phyloP scores from a whole-genome alignment of 2,329 filamentous ascomycete species.

The Monosporascus cannonballus region DNA sequence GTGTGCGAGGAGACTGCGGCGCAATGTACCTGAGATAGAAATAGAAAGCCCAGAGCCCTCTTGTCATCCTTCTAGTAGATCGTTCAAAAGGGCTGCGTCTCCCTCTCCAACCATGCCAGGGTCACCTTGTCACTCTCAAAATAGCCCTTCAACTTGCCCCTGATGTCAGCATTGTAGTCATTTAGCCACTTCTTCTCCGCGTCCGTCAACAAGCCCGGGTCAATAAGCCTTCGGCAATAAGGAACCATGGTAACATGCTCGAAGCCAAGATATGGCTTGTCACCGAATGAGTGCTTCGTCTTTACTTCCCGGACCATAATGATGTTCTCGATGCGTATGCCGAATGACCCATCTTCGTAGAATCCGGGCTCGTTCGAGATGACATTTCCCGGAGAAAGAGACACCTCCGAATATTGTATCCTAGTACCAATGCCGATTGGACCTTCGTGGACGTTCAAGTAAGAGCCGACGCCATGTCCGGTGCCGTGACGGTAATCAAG shows the following conservation, averaged over 20 bases:
- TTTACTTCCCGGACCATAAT: slow-evolving; percentile 85
- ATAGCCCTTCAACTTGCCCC: slow-evolving; percentile 71
- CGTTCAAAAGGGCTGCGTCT: slow-evolving; percentile 61
- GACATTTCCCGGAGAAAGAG: slow-evolving; percentile 86
- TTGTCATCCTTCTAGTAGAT: neutral
- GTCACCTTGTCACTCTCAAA: slow-evolving; percentile 70
- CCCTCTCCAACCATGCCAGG: slow-evolving; percentile 75
- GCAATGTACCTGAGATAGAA: slow-evolving; percentile 1
- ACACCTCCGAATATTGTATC: slow-evolving; percentile 84
- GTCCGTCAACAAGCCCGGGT: slow-evolving; percentile 62
- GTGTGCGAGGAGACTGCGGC: too few species aligned
- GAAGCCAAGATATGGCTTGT: slow-evolving; percentile 90
- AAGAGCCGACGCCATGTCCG: slow-evolving; percentile 92
- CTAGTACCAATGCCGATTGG: slow-evolving; percentile 94
- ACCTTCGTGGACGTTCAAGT: slow-evolving; percentile 93
- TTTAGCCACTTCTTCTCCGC: slow-evolving; percentile 84
- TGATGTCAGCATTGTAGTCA: slow-evolving; percentile 73
- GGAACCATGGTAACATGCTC: slow-evolving; percentile 98
- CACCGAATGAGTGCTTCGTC: slow-evolving; percentile 82
- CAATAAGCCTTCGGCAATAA: slow-evolving; percentile 84
- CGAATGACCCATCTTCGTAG: slow-evolving; percentile 92
- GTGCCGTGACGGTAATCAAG: slow-evolving; percentile 96
- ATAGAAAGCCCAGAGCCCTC: slow-evolving; percentile 1
- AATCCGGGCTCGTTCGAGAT: slow-evolving; percentile 95
- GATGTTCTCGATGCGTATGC: slow-evolving; percentile 95